Evolutionary conservation across 805 yeast species (phyloP), one percentile per base, ranked within the genome.

Genomic region (Ogataea pilisensis): DNA sequence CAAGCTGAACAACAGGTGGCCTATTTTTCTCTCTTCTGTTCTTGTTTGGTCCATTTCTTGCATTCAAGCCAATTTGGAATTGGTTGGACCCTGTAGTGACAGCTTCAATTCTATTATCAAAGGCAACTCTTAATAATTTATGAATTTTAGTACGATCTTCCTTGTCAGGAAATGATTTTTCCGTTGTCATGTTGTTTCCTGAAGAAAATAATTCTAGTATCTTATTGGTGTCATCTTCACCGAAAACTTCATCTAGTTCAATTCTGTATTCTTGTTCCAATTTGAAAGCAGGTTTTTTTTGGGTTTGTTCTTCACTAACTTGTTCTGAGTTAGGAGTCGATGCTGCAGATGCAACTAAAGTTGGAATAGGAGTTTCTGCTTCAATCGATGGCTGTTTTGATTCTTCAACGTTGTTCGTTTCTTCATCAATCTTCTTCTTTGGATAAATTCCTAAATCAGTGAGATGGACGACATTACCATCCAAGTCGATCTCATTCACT

Each of bases 401-500:
- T n/a, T n/a, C n/a, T n/a, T n/a, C n/a, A n/a, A n/a, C n/a, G n/a
- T 27, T 27, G 30, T 29, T 29, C 31, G 5, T 11, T 29, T 29
- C 31, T 29, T 16, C 19, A 35, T 71, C 69, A 33, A 83, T 66
- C 21, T 27, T 27, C 34, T 38, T 34, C n/a, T 33, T 38, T 14
- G 31, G 31, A 22, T 32, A 28, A 14, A 38, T 24, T 4, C 97
- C 96, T 39, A 78, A 76, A 54, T 90, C 96, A 8, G 65, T 59
- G 46, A 93, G 69, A 59, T 82, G 90, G 11, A 90, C 75, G 2
- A 89, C 95, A 2, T 75, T 64, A 1, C 86, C 95, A 18, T 76
- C 65, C 24, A 64, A 51, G 45, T 72, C 83, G 42, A 93, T 83
- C 62, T 93, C 99, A 62, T 89, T 87, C 34, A 93, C 99, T 57